Base-by-base conservation (phyloP, 1,284 basidiomycete species). In the Naganishia cerealis region DNA sequence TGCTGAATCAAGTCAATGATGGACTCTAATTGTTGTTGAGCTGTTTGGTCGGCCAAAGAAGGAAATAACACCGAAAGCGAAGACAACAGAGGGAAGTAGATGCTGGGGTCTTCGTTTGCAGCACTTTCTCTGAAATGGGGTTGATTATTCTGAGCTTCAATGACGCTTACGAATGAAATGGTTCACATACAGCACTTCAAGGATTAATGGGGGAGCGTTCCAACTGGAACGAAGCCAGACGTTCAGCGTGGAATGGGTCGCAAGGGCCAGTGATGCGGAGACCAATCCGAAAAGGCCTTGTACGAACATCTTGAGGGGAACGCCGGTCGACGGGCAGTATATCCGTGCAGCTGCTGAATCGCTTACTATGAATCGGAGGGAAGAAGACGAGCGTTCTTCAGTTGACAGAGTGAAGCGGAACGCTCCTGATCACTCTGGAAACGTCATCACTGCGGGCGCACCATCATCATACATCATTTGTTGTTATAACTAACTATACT, bases 161-260 rank as follows among this genome's bases (percentile, higher is more conserved):
- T 66, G 67, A 26, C 26, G 54, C 69, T 50, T 50, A 29, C 5
- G 8, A 12, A 42, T 50, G 29, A 57, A 15, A 52, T 7, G 52
- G 48, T n/a, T n/a, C 2, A 79, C 90, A 76, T 75, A 94, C 90
- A 97, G 80, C 61, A 91, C 85, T 81, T 96, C 94, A 24, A 93
- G 84, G 1, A 94, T 77, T 10, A 89, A 82, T 13, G 90, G 86
- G 7, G 90, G 85, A 24, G 88, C 86, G 4, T 85, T 79, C 91
- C 93, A 96, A 61, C 90, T 89, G 1, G 92, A 88, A 71, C 86
- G 85, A 36, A 96, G 82, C 43, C 87, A 85, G 26, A 94, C 88
- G 67, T 87, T 87, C 16, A 95, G 87, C 1, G 89, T 87, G 15
- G 90, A 89, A 48, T 86, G 86, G 24, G 73, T 63, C 50, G 61